Evolutionary conservation across 495 filamentous ascomycete genomes (phyloP).

Genomic region (Aspergillus affinis): DNA sequence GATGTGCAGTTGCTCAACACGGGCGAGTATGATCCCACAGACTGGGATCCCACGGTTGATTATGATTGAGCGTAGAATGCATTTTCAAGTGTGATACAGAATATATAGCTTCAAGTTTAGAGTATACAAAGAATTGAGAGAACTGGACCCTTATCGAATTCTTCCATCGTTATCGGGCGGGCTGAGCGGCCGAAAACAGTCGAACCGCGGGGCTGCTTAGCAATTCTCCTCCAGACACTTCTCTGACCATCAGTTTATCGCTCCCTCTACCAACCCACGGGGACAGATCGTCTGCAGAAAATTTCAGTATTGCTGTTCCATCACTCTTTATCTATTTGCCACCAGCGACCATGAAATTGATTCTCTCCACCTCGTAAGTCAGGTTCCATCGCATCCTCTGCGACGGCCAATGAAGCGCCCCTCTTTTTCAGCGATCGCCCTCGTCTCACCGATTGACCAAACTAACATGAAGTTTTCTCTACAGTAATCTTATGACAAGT

Average conservation of each 20-base stretch:
- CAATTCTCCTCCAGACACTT: constrained; percentile 16
- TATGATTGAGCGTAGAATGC: constrained; percentile 31
- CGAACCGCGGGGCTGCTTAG: constrained; percentile 26
- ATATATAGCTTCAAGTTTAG: background rate
- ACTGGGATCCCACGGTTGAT: constrained; percentile 63
- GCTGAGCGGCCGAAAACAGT: background rate
- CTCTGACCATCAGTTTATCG: constrained; percentile 1
- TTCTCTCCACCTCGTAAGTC: constrained; percentile 83
- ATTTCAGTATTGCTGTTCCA: background rate
- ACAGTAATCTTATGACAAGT: constrained; percentile 78
- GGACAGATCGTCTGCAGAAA: background rate
- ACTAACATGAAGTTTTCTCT: constrained; percentile 1
- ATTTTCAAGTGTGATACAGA: background rate
- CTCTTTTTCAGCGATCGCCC: background rate
- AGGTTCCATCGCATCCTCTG: background rate
- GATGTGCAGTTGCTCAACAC: constrained; percentile 59
- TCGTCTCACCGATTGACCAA: constrained; percentile 14
- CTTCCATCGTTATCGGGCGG: background rate
- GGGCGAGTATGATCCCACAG: constrained; percentile 56
- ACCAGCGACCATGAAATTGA: constrained; percentile 62
- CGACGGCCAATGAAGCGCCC: background rate
- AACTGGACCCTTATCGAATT: background rate
- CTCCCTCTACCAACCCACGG: background rate
- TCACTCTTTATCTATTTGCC: background rate
- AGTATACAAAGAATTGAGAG: background rate